A percentile compares a stretch with the other conserved stretches of the same genome.
Conservation (phyloP, 768 basidiomycete genomes). For the Exsudoporus frostii region DNA sequence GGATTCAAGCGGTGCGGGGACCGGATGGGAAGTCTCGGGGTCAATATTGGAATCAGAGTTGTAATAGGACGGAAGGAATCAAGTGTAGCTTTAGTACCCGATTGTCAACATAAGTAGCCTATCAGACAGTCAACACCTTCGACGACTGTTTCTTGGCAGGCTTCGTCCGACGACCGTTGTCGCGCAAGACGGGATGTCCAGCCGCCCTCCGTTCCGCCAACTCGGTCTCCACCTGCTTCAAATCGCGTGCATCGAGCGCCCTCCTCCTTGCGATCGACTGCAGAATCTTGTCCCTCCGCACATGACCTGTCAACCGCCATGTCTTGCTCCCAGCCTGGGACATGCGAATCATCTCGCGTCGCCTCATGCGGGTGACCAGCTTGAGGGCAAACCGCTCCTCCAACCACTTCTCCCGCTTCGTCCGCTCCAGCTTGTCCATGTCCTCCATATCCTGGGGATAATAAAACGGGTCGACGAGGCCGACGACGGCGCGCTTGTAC, state of each 20-base stretch:
- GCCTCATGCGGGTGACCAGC: constrained; percentile 36
- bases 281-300: constrained; percentile 49
- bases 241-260: constrained; percentile 38
- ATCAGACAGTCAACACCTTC: constrained; percentile 8
- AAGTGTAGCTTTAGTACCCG: constrained; percentile 24
- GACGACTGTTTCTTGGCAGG: background rate
- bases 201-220: constrained; percentile 25
- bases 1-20: background rate
- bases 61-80: background rate
- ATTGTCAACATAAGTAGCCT: constrained; percentile 3
- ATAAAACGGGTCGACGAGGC: constrained; percentile 90
- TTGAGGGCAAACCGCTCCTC: constrained; percentile 53
- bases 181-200: constrained; percentile 22
- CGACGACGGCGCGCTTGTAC: constrained; percentile 91
- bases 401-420: constrained; percentile 56
- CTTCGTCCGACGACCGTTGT: constrained; percentile 13
- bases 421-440: constrained; percentile 56
- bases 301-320: constrained; percentile 40
- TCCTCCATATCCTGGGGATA: constrained; percentile 82
- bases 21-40: background rate
- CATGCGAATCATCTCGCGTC: constrained; percentile 33
- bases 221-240: constrained; percentile 37
- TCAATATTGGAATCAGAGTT: background rate
- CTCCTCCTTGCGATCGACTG: constrained; percentile 47
- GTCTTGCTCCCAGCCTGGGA: constrained; percentile 35